Base-by-base conservation (phyloP, 2,329 filamentous ascomycete species). In the Pestalotiopsis sp. region DNA sequence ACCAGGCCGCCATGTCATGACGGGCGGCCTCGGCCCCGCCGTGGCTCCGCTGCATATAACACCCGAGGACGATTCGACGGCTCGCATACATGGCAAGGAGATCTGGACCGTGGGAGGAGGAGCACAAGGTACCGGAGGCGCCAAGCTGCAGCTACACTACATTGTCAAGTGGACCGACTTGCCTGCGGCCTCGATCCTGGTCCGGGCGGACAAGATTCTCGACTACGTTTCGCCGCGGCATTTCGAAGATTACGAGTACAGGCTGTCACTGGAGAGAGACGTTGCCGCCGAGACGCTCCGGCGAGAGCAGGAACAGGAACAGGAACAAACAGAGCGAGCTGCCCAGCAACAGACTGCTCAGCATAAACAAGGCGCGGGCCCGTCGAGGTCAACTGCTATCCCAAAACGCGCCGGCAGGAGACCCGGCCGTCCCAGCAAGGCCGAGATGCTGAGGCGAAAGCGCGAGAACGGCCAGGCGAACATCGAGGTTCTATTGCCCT, bases 141-240 rank as follows among this genome's bases (percentile, higher is more conserved):
- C 80, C 75, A 62, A 76, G 72, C 1, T 84, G 60, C 79, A 85
- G 7, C 81, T 89, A 70, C 83, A 83, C 64, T 88, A 91, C 68
- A 78, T 87, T 2, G 81, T 91, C 4, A 84, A 84, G 6, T 89
- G 87, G 83, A 81, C 78, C 27, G 87, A 89, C 69, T 75, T 85
- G 0, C 86, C 86, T 0, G 81, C 82, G 0, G 86, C 84, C 52
- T 80, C 82, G 20, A 76, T 85, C 61, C 73, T 83, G 3, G 79
- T 90, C 1, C 83, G 72, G 73, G 84, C 73, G 80, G 82, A 80
- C 67, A 81, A 78, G 69, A 81, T 89, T 5, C 80, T 86, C 13
- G 84, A 90, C 39, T 91, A 89, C 70, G 88, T 91, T 7, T 90
- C 88, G 0, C 85, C 86, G 1, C 79, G 81, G 12, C 82, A 81